Evolutionary conservation across 2,329 filamentous ascomycete genomes (phyloP).

Genomic region (Verticillium isaacii): DNA sequence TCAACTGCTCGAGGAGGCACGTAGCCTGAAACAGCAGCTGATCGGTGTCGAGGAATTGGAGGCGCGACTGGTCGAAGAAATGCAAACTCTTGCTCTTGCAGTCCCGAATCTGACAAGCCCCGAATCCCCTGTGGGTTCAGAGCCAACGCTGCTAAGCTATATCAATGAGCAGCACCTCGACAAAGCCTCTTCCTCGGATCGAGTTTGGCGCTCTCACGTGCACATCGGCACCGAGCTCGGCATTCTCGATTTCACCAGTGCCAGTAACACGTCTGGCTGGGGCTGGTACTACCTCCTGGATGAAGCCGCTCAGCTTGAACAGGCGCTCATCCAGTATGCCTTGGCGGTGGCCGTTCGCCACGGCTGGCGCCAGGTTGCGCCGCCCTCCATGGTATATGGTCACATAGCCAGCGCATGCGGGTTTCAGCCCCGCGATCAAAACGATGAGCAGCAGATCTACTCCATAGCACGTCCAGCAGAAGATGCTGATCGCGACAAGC

Average conservation of each 20-base stretch:
- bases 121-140: slow-evolving; percentile 66
- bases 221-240: slow-evolving; percentile 82
- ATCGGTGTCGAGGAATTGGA: slow-evolving; percentile 57
- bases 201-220: slow-evolving; percentile 69
- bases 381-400: slow-evolving; percentile 85
- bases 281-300: slow-evolving; percentile 97
- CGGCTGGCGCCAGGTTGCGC: slow-evolving; percentile 77
- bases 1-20: slow-evolving; percentile 58
- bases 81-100: slow-evolving; percentile 68
- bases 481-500: slow-evolving; percentile 57
- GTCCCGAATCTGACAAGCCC: slow-evolving; percentile 83
- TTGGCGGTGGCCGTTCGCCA: slow-evolving; percentile 65
- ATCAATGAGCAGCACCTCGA: slow-evolving; percentile 66
- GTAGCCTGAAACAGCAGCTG: slow-evolving; percentile 59
- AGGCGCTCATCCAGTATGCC: slow-evolving; percentile 85
- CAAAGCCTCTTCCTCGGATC: slow-evolving; percentile 26
- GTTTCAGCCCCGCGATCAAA: slow-evolving; percentile 86
- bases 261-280: slow-evolving; percentile 83
- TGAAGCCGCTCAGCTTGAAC: slow-evolving; percentile 88
- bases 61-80: slow-evolving; percentile 55
- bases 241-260: slow-evolving; percentile 83
- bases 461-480: slow-evolving; percentile 61
- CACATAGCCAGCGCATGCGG: slow-evolving; percentile 89
- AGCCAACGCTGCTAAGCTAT: slow-evolving; percentile 64
- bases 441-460: slow-evolving; percentile 92